Conservation (phyloP, 2,329 filamentous ascomycete genomes). For the Rutstroemia sp. region DNA sequence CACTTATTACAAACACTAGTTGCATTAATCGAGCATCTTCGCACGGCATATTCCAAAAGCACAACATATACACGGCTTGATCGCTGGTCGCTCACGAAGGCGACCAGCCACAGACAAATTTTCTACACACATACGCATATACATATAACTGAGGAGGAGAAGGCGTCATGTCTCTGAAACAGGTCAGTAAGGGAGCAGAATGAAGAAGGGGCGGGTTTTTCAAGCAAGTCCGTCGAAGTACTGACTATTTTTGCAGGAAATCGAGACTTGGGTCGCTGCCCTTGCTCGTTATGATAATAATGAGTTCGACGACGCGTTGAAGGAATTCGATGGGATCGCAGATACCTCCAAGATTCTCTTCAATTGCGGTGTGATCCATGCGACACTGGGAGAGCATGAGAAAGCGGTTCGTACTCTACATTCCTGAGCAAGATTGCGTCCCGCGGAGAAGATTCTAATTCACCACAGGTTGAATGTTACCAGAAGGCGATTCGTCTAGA, state of each 20-base stretch:
- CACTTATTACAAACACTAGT: slow-evolving; percentile 2
- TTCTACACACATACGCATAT: not conserved
- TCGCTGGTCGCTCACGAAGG: slow-evolving; percentile 17
- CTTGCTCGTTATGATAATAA: slow-evolving; percentile 92
- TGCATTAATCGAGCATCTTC: slow-evolving; percentile 6
- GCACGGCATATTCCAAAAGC: slow-evolving; percentile 4
- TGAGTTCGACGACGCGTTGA: slow-evolving; percentile 85
- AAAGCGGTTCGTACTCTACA: slow-evolving; percentile 64
- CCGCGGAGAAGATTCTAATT: not conserved
- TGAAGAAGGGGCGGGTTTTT: no score
- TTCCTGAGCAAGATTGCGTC: not conserved
- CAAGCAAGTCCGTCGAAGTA: not conserved
- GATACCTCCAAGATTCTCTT: slow-evolving; percentile 98
- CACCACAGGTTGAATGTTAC: slow-evolving; percentile 80
- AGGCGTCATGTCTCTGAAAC: slow-evolving; percentile 36
- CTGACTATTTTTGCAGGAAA: slow-evolving; percentile 54
- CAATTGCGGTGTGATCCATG: slow-evolving; percentile 97
- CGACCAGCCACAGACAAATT: slow-evolving; percentile 11
- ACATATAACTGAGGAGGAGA: slow-evolving; percentile 7
- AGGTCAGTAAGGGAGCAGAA: slow-evolving; percentile 26
- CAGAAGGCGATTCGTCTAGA: slow-evolving; percentile 86
- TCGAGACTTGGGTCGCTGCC: slow-evolving; percentile 95
- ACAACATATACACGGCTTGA: slow-evolving; percentile 10
- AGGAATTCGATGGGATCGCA: slow-evolving; percentile 75
- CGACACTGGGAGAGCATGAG: slow-evolving; percentile 90